Percentiles rank a stretch among this genome's conserved stretches.
Conservation (phyloP, 257 asterid species). For the Verbena officinalis region DNA sequence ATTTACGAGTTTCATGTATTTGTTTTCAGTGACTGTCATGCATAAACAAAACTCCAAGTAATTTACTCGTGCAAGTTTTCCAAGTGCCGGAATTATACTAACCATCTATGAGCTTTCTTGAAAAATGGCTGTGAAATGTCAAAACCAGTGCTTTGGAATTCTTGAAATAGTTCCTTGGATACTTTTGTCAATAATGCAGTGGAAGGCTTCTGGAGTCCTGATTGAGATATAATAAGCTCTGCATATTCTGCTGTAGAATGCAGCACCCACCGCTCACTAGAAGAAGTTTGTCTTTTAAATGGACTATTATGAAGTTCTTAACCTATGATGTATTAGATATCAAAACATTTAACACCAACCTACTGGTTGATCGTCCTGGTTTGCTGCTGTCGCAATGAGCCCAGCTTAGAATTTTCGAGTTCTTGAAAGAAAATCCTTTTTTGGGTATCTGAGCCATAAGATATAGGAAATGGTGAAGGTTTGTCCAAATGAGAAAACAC, state of each 20-base stretch:
- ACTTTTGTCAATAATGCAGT: constrained; percentile 52
- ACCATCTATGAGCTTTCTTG: constrained; percentile 94
- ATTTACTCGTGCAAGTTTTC: neutral
- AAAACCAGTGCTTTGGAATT: constrained; percentile 65
- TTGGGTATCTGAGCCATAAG: constrained; percentile 62
- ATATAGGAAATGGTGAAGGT: constrained; percentile 15
- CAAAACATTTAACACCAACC: constrained; percentile 41
- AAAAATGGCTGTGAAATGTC: constrained; percentile 60
- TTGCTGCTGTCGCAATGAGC: constrained; percentile 88
- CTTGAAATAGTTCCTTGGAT: constrained; percentile 73
- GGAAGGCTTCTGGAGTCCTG: constrained; percentile 79
- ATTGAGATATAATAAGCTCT: constrained; percentile 56
- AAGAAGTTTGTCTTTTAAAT: neutral
- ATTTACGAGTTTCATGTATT: neutral
- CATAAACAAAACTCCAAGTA: neutral
- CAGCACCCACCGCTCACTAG: constrained; percentile 87
- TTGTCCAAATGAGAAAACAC: constrained; percentile 16
- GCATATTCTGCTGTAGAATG: constrained; percentile 88
- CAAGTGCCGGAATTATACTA: constrained; percentile 28
- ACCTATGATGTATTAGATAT: neutral
- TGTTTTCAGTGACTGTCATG: neutral
- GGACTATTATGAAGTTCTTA: constrained; percentile 5
- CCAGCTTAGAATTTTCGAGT: constrained; percentile 70
- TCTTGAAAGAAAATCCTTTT: constrained; percentile 70
- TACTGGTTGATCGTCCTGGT: constrained; percentile 67